Evolutionary conservation across 1,284 basidiomycete species (phyloP), one percentile per base, ranked within the genome.

Genomic region (Phaffia rhodozyma): DNA sequence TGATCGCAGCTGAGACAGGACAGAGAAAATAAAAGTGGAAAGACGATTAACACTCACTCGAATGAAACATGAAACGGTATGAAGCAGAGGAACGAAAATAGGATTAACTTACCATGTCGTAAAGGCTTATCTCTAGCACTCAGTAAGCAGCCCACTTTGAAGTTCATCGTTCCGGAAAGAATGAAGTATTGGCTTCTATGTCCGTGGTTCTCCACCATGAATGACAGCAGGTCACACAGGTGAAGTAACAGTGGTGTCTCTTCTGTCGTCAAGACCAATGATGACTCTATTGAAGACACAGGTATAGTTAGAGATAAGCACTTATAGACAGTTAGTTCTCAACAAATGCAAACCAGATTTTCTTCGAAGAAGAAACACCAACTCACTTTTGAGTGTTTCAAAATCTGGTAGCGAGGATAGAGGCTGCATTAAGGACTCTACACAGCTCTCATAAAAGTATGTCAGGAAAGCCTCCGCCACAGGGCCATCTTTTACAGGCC

Each of bases 111-210:
- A 93, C 91, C 87, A 73, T 94, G 83, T 49, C 89, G 84, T 59
- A 97, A 79, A 72, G 94, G 89, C 76, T 97, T 97, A 73, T 97
- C 91, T 70, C 84, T 84, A 54, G 85, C 82, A 67, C 83, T 84
- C 58, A 97, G 80, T 53, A 96, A 76, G n/a, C 85, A 83, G 49
- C 86, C 87, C 66, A 93, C 78, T 67, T 85, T 84, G 53, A 80
- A 73, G 53, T 87, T 79, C 66, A 94, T 82, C 66, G 84, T 83
- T 52, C 85, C 84, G 1, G 89, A 86, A 67, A 96, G 81, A 72
- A 97, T 81, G 74, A 85, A 93, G 77, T 91, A 93, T 75, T 92
- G 89, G 70, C 87, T 89, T 62, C 91, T 85, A 77, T 91, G 91
- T 59, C 84, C 82, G 75, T 98, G 94, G 73, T 93, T 88, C 60